Conservation (phyloP, 768 basidiomycete genomes). For the Serendipita sp. region DNA sequence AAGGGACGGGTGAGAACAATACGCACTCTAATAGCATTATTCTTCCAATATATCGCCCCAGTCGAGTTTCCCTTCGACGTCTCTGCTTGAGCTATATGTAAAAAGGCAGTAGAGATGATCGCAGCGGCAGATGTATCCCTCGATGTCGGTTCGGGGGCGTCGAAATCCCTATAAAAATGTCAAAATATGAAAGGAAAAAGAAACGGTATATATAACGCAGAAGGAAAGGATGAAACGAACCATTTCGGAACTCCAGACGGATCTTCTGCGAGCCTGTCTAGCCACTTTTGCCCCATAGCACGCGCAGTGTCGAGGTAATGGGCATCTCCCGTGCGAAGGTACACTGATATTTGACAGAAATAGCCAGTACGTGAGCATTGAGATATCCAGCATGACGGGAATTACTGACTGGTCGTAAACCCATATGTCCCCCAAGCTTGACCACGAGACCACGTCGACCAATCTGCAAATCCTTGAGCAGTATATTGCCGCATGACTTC, state of each 20-base stretch:
- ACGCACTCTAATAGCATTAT: not conserved
- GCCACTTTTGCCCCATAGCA: conserved; percentile 22
- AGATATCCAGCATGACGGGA: no score
- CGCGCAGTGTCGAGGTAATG: conserved; percentile 47
- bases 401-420: conserved; percentile 43
- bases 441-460: conserved; percentile 58
- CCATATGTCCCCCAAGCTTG: conserved; percentile 60
- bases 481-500: conserved; percentile 40
- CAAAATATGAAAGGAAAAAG: not conserved
- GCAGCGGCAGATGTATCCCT: conserved; percentile 11
- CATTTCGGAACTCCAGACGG: not conserved
- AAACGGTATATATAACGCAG: not conserved
- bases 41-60: conserved; percentile 1
- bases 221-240: not conserved
- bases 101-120: conserved; percentile 8
- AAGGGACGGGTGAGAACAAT: no score
- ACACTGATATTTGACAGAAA: conserved; percentile 29
- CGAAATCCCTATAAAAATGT: conserved; percentile 9
- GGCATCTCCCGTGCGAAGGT: conserved; percentile 31
- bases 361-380: no score
- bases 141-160: conserved; percentile 7
- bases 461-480: conserved; percentile 43
- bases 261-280: not conserved
- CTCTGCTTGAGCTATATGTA: conserved; percentile 7
- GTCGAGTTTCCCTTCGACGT: not conserved